Base-by-base conservation (phyloP, 164 flowering plant species). In the Taxillus chinensis region DNA sequence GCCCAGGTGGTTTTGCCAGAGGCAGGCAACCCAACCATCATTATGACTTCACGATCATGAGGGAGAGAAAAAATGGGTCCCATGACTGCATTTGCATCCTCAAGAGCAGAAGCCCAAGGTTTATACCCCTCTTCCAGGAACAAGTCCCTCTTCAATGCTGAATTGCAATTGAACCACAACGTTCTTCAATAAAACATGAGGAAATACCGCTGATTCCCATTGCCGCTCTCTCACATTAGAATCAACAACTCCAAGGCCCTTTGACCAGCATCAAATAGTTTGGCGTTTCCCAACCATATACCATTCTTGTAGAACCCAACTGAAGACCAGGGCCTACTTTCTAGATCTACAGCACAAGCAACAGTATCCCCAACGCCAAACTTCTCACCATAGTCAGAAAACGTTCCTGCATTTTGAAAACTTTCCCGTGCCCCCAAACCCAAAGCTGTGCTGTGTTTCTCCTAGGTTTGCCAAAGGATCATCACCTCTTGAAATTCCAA, bases 11-110 rank as follows among this genome's bases (percentile, higher is more conserved):
- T 78, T 67, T 85, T 83, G 1, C 87, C 86, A 48, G 83, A 83
- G 67, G 87, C 86, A 54, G 91, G 87, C 50, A 85, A 73, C 3
- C 87, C 87, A 39, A 85, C 86, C 91, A 83, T 75, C 91, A 85
- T 85, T 55, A 83, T 62, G 51, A 80, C 75, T 66, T 85, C 85
- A 75, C 85, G 79, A 55, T 82, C 77, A 55, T 59, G 62, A 8
- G 66, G 45, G 16, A 68, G 49, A 45, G 68, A 57, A 64, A 77
- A 71, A 14, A 59, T 7, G 3, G 86, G 86, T 14, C 91, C 86
- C 55, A 68, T 42, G 13, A 76, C 51, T 13, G 74, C 79, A 68
- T 76, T 78, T 56, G 79, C 82, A 74, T 81, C 86, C 39, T 75
- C 70, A 64, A 80, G 16, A 49, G 84, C 81, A 51, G 67, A 73